A percentile compares a stretch with the other conserved stretches of the same genome.
phyloP scores from a whole-genome alignment of 2,329 filamentous ascomycete species.

The Xylaria sp. region DNA sequence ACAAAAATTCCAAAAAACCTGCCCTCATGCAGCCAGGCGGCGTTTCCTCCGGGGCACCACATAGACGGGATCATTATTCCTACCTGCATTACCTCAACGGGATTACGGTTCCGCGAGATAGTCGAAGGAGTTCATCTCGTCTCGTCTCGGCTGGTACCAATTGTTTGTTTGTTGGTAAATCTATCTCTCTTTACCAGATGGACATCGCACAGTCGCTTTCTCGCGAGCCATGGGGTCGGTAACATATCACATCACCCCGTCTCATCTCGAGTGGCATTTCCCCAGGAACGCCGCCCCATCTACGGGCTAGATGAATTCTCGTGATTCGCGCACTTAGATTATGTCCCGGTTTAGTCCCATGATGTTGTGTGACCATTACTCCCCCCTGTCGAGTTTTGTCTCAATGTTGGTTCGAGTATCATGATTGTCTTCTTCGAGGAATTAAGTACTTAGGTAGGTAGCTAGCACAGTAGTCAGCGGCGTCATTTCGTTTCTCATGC shows the following conservation, averaged over 20 bases:
- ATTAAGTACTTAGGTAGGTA: no score
- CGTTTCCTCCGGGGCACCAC: background rate
- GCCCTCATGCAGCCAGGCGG: background rate
- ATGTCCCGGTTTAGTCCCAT: background rate
- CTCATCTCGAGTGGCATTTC: background rate
- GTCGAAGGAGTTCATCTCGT: constrained; percentile 1
- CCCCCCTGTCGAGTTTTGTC: background rate
- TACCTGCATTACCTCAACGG: background rate
- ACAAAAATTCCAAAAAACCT: constrained; percentile 3
- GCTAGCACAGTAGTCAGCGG: background rate
- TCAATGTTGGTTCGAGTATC: constrained; percentile 4
- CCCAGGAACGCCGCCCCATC: background rate
- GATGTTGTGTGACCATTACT: background rate
- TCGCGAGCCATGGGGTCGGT: constrained; percentile 7
- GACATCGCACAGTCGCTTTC: background rate
- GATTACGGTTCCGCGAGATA: constrained; percentile 3
- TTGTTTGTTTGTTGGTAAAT: background rate
- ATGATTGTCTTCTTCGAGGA: background rate
- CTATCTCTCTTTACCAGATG: no score
- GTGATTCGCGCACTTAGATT: constrained; percentile 1
- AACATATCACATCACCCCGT: constrained; percentile 14
- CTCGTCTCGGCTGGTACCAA: constrained; percentile 8
- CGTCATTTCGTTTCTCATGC: background rate
- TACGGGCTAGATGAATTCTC: background rate
- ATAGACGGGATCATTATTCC: background rate